Base-by-base conservation (phyloP, 2,329 filamentous ascomycete genomes). In the Hortaea werneckii region DNA sequence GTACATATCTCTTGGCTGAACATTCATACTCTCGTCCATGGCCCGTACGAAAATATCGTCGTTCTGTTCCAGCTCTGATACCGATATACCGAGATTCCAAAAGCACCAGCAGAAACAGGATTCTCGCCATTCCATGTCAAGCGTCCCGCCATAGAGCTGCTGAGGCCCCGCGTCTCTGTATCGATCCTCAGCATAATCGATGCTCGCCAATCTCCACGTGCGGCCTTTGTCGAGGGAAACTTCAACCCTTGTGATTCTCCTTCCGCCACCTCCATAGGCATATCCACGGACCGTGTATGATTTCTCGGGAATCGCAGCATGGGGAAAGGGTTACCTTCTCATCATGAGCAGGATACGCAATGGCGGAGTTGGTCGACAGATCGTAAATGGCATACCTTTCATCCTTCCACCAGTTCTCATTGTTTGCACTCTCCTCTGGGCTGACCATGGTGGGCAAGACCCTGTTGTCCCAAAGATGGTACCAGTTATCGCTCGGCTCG, bases 381-480 rank as follows among this genome's bases (percentile, higher is more conserved):
- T 95, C 89, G 62, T 95, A 94, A 50, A 95, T 95, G 13, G 87
- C 87, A 59, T 95, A 94, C 50, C 86, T 77, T 52, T 95, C 88
- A 61, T 95, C 89, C 57, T 72, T 82, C 89, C 89, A 95, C 69
- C 82, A 86, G 20, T 82, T 77, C 0, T 80, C 78, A 44, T 88
- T 72, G 51, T 83, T 78, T 1, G 82, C 81, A 48, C 85, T 83
- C 60, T 83, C 82, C 54, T 94, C 87, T 0, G 89, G 87, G 8
- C 82, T 83, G 11, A 95, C 75, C 76, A 82, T 89, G 0, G 87
- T 94, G 5, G 89, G 89, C 35, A 95, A 68, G 1, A 95, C 87
- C 48, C 87, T 74, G 61, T 95, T 95, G 63, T 95, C 89, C 65
- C 92, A 89, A 51, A 94, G 87, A 64, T 95, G 89, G 58, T 95